Evolutionary conservation across 2,329 filamentous ascomycete genomes (phyloP), one percentile per base, ranked within the genome.

Genomic region (Remersonia thermophila): DNA sequence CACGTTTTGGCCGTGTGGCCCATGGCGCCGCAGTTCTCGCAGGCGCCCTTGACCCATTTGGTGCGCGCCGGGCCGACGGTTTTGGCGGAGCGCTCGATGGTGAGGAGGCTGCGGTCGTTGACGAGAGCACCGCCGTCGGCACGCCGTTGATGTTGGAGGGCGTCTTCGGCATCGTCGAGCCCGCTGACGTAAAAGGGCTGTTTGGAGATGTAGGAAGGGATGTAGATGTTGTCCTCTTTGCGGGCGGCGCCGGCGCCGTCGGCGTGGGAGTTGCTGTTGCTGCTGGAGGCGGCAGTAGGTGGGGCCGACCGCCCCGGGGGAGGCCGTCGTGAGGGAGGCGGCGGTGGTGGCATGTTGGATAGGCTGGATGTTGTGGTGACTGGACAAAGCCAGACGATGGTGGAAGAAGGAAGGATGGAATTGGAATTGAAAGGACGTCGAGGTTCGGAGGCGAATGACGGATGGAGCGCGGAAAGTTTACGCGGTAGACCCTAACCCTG

Each of bases 171-270:
- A 42, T 81, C 71, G 41, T 80, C 75, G 47, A 80, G 36, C 23
- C 54, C 77, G 51, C 73, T 77, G 37, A 93, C 78, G 60, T 96
- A 98, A 63, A 98, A 98, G 4, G 91, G 91, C 49, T 93, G 87
- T 59, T 94, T 95, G 51, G 86, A 87, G 63, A 98, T 98, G 69
- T 95, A 98, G 36, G 83, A 78, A 5, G 91, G 91, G 53, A 98
- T 98, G 68, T 98, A 98, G 58, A 95, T 79, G 70, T 98, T 98
- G 60, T 91, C 85, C 59, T 93, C 86, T 57, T 93, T 93, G 37
- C 70, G 73, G 12, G 71, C 62, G 12, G 60, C 65, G 43, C 55
- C 57, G 37, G 51, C 53, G 54, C 35, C 62, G 43, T 23, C 20
- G 20, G 41, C 34, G 7, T 29, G 40, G n/a, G 15, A 56, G 20